Evolutionary conservation across 129 eudicot species (phyloP), one percentile per base, ranked within the genome.

Genomic region (Centaurea solstitialis): DNA sequence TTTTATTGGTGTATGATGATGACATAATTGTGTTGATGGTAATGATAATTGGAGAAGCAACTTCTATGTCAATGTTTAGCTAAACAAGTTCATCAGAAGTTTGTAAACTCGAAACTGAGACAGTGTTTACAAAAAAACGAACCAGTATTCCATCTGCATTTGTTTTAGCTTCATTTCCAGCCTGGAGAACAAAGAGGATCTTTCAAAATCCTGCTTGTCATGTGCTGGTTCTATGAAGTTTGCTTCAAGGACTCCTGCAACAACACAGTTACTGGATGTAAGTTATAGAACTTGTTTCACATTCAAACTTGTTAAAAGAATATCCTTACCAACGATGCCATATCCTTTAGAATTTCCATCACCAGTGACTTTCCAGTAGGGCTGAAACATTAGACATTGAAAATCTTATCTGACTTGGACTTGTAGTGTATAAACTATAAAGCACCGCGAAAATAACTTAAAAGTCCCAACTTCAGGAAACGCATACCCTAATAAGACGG

Each of bases 151-250:
- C 84, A 81, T 73, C 47, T 88, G 92, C 97, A 95, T 92, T 84
- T 90, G 92, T 82, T 90, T 95, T 79, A 95, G 89, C 84, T 82
- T 90, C 64, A 26, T 1, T 85, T 95, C 99, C 80, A 95, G 91
- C 86, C 87, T 89, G 67, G 88, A 68, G 82, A 86, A 95, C 71
- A 89, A 76, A 75, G 93, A 74, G 17, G 99, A 92, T 78, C 97
- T 86, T 88, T 95, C 99, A 85, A 95, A 95, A 84, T 95, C 99
- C 82, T 95, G 99, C 83, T 95, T 95, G 87, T 95, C 99, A 66
- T 92, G 99, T 40, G 99, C 99, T 9, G 99, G 99, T 82, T 95
- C 97, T 35, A 95, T 92, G 75, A 95, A 95, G 85, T 95, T 95
- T 83, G 99, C 97, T 89, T 95, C 99, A 68, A 95, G 97, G 62